These are phyloP conservation scores for Anacardium occidentale DNA, from an alignment of 345 rosid species.

Conservation along the genomic window DNA sequence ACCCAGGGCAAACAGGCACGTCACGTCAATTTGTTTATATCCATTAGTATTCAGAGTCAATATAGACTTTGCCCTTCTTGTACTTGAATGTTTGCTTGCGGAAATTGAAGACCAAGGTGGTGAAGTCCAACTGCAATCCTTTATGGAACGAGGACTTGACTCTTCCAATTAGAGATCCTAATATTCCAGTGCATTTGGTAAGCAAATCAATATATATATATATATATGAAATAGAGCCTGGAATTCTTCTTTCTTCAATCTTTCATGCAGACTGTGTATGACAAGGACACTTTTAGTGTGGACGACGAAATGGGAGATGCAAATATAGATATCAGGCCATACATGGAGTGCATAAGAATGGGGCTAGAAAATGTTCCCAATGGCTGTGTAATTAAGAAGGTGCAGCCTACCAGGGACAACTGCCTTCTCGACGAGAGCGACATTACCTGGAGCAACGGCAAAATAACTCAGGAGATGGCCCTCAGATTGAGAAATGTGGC, in stretches of 20 bases:
- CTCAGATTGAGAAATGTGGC: slow-evolving; percentile 58
- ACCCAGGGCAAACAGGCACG: slow-evolving; percentile 45
- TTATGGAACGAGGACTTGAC: slow-evolving; percentile 82
- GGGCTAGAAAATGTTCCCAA: slow-evolving; percentile 47
- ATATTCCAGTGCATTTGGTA: slow-evolving; percentile 54
- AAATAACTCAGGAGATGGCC: slow-evolving; percentile 52
- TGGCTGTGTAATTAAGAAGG: slow-evolving; percentile 49
- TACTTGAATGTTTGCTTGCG: slow-evolving; percentile 30
- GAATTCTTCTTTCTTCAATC: background rate
- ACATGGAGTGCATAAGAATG: slow-evolving; percentile 45
- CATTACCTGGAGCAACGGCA: slow-evolving; percentile 44
- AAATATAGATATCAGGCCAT: slow-evolving; percentile 56
- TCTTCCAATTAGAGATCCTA: slow-evolving; percentile 47
- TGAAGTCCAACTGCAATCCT: slow-evolving; percentile 72
- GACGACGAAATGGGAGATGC: slow-evolving; percentile 91
- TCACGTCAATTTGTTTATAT: background rate
- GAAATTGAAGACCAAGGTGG: slow-evolving; percentile 63
- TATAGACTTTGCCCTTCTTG: background rate
- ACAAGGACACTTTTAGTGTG: slow-evolving; percentile 62
- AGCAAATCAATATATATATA: slow-evolving; percentile 27
- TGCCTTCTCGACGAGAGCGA: slow-evolving; percentile 57
- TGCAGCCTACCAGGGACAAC: slow-evolving; percentile 45
- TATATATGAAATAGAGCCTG: background rate
- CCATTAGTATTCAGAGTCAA: slow-evolving; percentile 10
- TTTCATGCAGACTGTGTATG: slow-evolving; percentile 56